phyloP scores from a whole-genome alignment of 176 grass and related monocot genomes.

The Rhynchospora breviuscula region DNA sequence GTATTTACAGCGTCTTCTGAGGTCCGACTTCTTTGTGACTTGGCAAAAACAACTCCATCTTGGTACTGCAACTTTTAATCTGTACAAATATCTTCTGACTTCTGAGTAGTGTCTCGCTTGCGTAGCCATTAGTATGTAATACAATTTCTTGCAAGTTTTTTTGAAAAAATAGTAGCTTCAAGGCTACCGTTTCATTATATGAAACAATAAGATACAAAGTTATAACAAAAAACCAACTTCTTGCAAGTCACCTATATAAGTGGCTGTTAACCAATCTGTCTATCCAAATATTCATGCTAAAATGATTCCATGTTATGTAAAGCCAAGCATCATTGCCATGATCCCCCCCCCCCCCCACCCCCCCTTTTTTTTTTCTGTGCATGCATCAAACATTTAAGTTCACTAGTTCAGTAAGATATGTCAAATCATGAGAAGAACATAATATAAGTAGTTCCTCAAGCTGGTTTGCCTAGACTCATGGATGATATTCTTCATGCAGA shows the following conservation, averaged over 20 bases:
- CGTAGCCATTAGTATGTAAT: not conserved
- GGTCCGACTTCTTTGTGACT: slow-evolving; percentile 68
- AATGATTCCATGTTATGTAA: slow-evolving; percentile 3
- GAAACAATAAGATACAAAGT: too few species aligned
- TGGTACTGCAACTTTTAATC: slow-evolving; percentile 39
- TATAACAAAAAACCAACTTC: not conserved
- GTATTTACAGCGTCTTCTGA: slow-evolving; percentile 67
- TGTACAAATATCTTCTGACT: not conserved
- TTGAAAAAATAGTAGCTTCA: too few species aligned
- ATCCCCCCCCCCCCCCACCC: too few species aligned
- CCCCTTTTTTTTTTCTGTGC: too few species aligned
- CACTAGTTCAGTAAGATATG: not conserved
- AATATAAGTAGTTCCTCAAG: not conserved
- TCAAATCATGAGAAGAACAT: not conserved
- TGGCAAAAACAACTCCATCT: slow-evolving; percentile 62
- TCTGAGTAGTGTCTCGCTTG: not conserved
- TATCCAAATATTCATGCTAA: not conserved
- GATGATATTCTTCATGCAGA: not conserved
- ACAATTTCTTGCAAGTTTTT: not conserved
- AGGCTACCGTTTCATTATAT: too few species aligned
- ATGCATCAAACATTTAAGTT: not conserved
- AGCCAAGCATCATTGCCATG: not conserved
- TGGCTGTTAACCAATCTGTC: not conserved
- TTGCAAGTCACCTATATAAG: not conserved
- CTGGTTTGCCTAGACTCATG: not conserved